Conservation (phyloP, 495 filamentous ascomycete genomes). For the Aspergillus affinis region DNA sequence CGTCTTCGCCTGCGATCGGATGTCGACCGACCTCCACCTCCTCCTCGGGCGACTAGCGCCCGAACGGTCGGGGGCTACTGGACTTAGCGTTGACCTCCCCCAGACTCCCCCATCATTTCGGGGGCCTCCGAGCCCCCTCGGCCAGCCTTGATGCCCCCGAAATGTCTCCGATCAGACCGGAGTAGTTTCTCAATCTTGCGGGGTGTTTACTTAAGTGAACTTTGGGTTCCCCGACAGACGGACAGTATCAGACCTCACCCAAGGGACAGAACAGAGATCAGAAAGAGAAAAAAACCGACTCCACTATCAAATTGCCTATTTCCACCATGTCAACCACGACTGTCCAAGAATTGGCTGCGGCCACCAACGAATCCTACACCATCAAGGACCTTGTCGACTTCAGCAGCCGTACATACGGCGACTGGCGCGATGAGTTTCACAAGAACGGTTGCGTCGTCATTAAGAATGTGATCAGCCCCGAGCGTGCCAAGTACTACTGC, state of each 20-base stretch:
- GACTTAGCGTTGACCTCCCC: no score
- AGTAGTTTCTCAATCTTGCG: no score
- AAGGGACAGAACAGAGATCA: no score
- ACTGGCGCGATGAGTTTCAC: constrained; percentile 42
- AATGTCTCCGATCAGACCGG: no score
- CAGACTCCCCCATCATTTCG: no score
- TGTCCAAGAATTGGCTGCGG: constrained; percentile 14
- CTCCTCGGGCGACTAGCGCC: no score
- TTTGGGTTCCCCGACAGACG: constrained; percentile 7
- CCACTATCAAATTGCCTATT: no score
- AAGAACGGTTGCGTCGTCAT: constrained; percentile 36
- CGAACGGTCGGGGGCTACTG: no score
- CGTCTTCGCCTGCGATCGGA: no score
- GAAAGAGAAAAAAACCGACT: neutral
- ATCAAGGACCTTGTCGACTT: constrained; percentile 24
- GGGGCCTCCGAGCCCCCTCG: no score
- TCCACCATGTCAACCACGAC: constrained; percentile 11
- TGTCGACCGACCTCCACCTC: no score
- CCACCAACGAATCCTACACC: constrained; percentile 15
- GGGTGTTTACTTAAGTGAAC: constrained; percentile 13
- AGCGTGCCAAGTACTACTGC: constrained; percentile 31
- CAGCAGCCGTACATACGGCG: constrained; percentile 27
- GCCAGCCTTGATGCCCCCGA: no score
- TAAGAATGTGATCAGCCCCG: constrained; percentile 30
- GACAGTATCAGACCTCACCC: neutral